A percentile compares a stretch with the other conserved stretches of the same genome.
These are phyloP conservation scores for Pseudopyrenochaeta lycopersici DNA, from an alignment of 2,329 filamentous ascomycete genomes.

Conservation along the genomic window DNA sequence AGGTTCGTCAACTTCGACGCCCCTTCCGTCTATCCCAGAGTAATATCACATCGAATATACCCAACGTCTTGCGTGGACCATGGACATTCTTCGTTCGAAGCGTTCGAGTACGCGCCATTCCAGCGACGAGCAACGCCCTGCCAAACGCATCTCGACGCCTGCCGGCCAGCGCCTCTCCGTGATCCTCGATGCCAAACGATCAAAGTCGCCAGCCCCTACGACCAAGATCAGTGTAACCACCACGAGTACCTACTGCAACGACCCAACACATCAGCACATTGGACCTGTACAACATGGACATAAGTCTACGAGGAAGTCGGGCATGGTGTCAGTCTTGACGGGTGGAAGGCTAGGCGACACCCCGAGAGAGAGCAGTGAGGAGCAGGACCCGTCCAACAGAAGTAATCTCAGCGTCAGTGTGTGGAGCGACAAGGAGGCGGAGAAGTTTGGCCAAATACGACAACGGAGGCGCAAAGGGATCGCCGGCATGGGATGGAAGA, in stretches of 20 bases:
- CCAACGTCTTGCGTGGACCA: constrained; percentile 7
- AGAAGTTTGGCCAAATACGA: constrained; percentile 41
- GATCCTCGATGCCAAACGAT: constrained; percentile 46
- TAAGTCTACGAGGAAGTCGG: constrained; percentile 20
- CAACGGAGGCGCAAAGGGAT: constrained; percentile 28
- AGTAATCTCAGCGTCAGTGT: constrained; percentile 47
- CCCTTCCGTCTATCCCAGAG: neutral
- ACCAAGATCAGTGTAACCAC: constrained; percentile 38
- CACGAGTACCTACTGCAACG: constrained; percentile 40
- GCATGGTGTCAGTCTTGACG: constrained; percentile 29
- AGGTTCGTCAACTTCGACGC: constrained; percentile 9
- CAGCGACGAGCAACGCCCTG: constrained; percentile 37
- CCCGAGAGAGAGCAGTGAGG: constrained; percentile 42
- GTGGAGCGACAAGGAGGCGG: constrained; percentile 45
- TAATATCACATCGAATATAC: neutral
- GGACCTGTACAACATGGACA: constrained; percentile 29
- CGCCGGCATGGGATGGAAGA: constrained; percentile 51
- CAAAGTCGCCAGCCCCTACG: constrained; percentile 26
- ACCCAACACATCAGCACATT: constrained; percentile 35
- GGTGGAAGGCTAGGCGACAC: constrained; percentile 37
- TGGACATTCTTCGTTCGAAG: constrained; percentile 38
- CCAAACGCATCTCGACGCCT: constrained; percentile 54
- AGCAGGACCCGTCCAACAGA: constrained; percentile 28
- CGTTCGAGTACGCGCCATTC: constrained; percentile 33
- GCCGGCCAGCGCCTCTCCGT: constrained; percentile 53